Evolutionary conservation across 306 rosid genomes (phyloP).

Genomic region (Luffa acutangula): DNA sequence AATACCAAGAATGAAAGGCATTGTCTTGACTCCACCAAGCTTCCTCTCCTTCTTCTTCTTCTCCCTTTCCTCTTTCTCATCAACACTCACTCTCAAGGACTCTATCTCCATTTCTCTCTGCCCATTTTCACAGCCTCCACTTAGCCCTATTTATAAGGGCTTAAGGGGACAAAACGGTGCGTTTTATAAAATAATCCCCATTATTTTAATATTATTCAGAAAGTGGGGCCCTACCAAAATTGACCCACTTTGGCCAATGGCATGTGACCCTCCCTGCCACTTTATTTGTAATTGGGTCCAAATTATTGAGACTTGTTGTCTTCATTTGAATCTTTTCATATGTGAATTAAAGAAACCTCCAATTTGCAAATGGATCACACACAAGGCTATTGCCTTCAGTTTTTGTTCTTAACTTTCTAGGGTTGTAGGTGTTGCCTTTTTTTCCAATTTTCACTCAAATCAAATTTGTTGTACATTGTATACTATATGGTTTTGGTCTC

Average conservation of each 20-base stretch:
- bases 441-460: not conserved
- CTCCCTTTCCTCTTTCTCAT: constrained; percentile 10
- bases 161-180: not conserved
- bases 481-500: not conserved
- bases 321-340: not conserved
- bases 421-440: not conserved
- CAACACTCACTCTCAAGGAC: not conserved
- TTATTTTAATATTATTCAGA: not conserved
- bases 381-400: not conserved
- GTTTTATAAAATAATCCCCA: not conserved
- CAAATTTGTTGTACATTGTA: not conserved
- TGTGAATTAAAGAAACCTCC: not conserved
- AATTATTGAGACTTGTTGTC: not conserved
- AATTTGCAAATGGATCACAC: not conserved
- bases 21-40: constrained; percentile 46
- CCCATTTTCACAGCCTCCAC: not conserved
- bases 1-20: constrained; percentile 54
- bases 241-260: not conserved
- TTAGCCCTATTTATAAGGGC: not conserved
- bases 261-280: not conserved
- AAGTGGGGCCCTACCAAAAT: not conserved
- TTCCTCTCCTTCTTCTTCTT: not conserved
- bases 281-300: not conserved
- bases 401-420: not conserved
- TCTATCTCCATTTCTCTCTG: not conserved